These are phyloP conservation scores for Rhizopus stolonifer DNA, from an alignment of 371 early-diverging fungal species.

Conservation along the genomic window DNA sequence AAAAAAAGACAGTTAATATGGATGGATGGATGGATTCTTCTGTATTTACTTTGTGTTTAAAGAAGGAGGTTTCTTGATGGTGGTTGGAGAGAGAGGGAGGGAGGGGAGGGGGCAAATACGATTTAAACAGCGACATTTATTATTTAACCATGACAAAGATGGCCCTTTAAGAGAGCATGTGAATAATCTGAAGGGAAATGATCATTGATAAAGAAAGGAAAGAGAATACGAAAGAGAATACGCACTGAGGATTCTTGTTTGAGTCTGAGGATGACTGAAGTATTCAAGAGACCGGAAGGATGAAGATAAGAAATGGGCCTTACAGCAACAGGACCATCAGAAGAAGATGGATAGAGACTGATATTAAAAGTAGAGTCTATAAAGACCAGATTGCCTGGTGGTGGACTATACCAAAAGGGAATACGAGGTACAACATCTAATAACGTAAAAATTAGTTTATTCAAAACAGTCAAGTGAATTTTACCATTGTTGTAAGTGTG, in stretches of 20 bases:
- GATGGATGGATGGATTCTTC: too few species aligned
- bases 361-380: slow-evolving; percentile 49
- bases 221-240: slow-evolving; percentile 46
- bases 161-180: slow-evolving; percentile 39
- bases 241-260: slow-evolving; percentile 45
- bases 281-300: slow-evolving; percentile 53
- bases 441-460: neutral
- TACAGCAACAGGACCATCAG: slow-evolving; percentile 41
- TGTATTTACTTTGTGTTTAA: too few species aligned
- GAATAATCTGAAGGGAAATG: slow-evolving; percentile 59
- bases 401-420: slow-evolving; percentile 49
- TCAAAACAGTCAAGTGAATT: neutral
- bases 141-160: too few species aligned
- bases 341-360: slow-evolving; percentile 23
- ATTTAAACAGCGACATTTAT: too few species aligned
- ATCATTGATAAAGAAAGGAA: slow-evolving; percentile 59
- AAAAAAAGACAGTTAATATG: too few species aligned
- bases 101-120: too few species aligned
- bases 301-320: slow-evolving; percentile 56
- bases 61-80: too few species aligned
- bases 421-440: slow-evolving; percentile 53
- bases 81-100: too few species aligned
- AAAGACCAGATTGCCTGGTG: slow-evolving; percentile 58
- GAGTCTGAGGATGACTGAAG: slow-evolving; percentile 45
- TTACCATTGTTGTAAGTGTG: slow-evolving; percentile 58